Conservation (phyloP, 441 rosid genomes). For the Pelargonium citronellum region DNA sequence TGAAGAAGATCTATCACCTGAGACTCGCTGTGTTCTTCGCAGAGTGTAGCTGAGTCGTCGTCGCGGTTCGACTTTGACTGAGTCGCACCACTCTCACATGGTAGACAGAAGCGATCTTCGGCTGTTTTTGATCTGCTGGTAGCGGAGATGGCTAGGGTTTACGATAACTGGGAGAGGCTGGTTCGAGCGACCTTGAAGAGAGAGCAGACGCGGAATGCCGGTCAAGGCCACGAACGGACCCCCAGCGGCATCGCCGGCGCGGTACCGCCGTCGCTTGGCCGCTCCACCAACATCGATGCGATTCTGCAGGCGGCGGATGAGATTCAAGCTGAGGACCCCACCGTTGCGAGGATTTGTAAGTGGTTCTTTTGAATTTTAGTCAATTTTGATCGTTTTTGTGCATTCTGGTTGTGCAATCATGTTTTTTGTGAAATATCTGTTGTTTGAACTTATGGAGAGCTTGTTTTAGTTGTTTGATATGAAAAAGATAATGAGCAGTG, state of each 20-base stretch:
- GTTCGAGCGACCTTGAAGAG: slow-evolving; percentile 79
- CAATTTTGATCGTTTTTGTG: too few relatives aligned
- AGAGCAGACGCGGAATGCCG: slow-evolving; percentile 59
- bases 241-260: slow-evolving; percentile 81
- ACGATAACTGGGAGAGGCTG: slow-evolving; percentile 73
- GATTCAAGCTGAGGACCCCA: slow-evolving; percentile 75
- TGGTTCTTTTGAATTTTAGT: not conserved
- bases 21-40: not conserved
- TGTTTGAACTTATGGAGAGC: too few relatives aligned
- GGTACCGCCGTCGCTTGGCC: slow-evolving; percentile 85
- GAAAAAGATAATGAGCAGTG: too few relatives aligned
- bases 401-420: too few relatives aligned
- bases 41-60: not conserved
- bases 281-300: slow-evolving; percentile 77
- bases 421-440: too few relatives aligned
- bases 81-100: not conserved
- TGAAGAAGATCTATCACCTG: not conserved
- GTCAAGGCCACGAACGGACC: slow-evolving; percentile 52
- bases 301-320: slow-evolving; percentile 94
- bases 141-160: slow-evolving; percentile 60
- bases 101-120: not conserved
- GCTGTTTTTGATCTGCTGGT: not conserved
- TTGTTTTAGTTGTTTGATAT: too few relatives aligned
- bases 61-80: not conserved
- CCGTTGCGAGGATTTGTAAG: slow-evolving; percentile 77